Conservation (phyloP, 2,329 filamentous ascomycete genomes). For the Hypoxylon sp. region DNA sequence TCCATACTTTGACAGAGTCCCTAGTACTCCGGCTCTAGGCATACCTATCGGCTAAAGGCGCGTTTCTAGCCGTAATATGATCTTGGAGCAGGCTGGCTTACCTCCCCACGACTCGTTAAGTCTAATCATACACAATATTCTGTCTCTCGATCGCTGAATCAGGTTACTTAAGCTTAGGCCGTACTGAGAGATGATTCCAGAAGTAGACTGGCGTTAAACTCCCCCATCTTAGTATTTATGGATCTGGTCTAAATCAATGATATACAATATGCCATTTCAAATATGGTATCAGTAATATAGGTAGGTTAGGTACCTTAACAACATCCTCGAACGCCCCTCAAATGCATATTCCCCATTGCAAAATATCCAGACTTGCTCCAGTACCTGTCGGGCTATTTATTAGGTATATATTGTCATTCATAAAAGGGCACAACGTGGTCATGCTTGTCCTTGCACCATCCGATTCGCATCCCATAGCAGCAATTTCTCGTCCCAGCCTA, state of each 20-base stretch:
- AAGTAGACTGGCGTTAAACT: background rate
- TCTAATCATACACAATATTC: background rate
- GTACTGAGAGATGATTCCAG: background rate
- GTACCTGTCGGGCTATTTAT: too few species aligned
- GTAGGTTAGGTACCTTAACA: background rate
- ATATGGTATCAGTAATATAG: slow-evolving; percentile 28
- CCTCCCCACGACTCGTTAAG: background rate
- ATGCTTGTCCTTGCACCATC: slow-evolving; percentile 46
- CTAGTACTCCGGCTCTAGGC: too few species aligned
- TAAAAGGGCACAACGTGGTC: background rate
- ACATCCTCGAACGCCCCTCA: slow-evolving; percentile 34
- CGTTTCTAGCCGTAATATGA: too few species aligned
- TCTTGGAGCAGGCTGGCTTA: too few species aligned
- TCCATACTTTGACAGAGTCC: too few species aligned
- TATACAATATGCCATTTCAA: slow-evolving; percentile 15
- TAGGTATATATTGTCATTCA: too few species aligned
- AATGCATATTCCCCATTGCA: slow-evolving; percentile 28
- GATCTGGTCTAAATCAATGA: slow-evolving; percentile 6
- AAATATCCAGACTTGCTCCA: background rate
- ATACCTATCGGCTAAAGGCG: too few species aligned
- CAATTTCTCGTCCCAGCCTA: slow-evolving; percentile 93
- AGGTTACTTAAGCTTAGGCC: background rate
- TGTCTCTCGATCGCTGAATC: background rate
- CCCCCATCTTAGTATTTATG: background rate
- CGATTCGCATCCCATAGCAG: slow-evolving; percentile 87